Conservation (phyloP, 73 alveolate species). For the Paramecium primaurelia region DNA sequence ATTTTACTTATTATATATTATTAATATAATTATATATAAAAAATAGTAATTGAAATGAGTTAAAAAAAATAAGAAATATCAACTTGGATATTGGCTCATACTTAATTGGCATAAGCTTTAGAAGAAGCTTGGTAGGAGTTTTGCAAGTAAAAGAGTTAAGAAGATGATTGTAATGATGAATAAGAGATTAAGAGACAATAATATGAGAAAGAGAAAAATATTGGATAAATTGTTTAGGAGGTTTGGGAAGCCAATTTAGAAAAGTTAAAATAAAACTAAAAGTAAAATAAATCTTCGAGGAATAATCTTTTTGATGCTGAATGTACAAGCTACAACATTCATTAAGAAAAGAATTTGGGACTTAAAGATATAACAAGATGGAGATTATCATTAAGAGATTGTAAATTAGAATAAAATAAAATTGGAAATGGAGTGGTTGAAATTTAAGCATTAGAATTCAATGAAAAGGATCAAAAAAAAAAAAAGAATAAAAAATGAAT, state of each 20-base stretch:
- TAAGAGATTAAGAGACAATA: background rate
- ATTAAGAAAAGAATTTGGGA: slow-evolving; percentile 7
- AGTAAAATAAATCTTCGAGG: background rate
- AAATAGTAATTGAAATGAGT: background rate
- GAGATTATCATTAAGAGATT: slow-evolving; percentile 32
- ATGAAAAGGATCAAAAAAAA: background rate
- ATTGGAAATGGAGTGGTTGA: background rate
- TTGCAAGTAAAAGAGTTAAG: background rate
- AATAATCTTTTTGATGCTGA: background rate
- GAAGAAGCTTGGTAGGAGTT: slow-evolving; percentile 23
- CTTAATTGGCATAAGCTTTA: slow-evolving; percentile 28
- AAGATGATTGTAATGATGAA: background rate
- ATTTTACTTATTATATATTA: background rate
- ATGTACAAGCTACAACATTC: slow-evolving; percentile 34
- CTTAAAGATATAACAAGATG: slow-evolving; percentile 11
- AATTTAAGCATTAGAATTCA: slow-evolving; percentile 17
- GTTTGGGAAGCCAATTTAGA: slow-evolving; percentile 21
- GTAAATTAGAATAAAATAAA: background rate
- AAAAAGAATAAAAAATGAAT: slow-evolving; percentile 37
- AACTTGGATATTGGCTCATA: slow-evolving; percentile 34
- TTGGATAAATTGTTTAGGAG: slow-evolving; percentile 6
- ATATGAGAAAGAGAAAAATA: slow-evolving; percentile 25
- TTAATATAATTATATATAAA: background rate
- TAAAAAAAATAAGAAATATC: background rate
- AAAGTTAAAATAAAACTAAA: background rate